Evolutionary conservation across 495 filamentous ascomycete species (phyloP), one percentile per base, ranked within the genome.

Genomic region (Penicillium pulvis): DNA sequence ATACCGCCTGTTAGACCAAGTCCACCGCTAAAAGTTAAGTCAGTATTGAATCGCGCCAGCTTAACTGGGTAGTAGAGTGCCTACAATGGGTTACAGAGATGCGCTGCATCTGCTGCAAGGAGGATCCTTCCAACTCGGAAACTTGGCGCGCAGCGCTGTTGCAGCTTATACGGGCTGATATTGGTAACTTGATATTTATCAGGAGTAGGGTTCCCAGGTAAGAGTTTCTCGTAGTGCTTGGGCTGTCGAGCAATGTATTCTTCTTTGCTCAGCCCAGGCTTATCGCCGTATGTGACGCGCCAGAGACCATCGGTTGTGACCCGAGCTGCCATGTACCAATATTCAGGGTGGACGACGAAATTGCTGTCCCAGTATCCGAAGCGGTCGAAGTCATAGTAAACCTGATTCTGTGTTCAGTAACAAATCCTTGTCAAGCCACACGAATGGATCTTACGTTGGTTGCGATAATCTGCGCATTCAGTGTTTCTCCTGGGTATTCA

Each of bases 1-100:
- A 87, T 79, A 0, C 85, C 85, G 11, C 84, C 84, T 0, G 83
- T 87, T 45, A 87, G 78, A 3, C 85, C 85, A 41, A 86, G 70
- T 6, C 85, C 84, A 52, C 85, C 85, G 63, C 71, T 73, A 28
- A 3, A 20, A 2, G 5, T 20, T 24, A 8, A 14, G 20, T 47
- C 14, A 47, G 44, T 47, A 28, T 6, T 3, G 19, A 12, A 1
- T 14, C 6, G 6, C 26, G 62, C 50, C 16, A 28, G 23, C 19
- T 23, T 1, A 12, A 30, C 9, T 47, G 10, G 33, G 19, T 28
- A 30, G n/a, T 12, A 17, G 12, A 42, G 9, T 24, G 14, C 73
- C 58, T 55, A 76, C 70, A 81, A 84, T 39, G 78, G 75, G 53
- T 79, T 81, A 52, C 75, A 79, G 30, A 81, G 19, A 58, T 73